Conservation (phyloP, 2,329 filamentous ascomycete species). For the Pezicula rhizophila region DNA sequence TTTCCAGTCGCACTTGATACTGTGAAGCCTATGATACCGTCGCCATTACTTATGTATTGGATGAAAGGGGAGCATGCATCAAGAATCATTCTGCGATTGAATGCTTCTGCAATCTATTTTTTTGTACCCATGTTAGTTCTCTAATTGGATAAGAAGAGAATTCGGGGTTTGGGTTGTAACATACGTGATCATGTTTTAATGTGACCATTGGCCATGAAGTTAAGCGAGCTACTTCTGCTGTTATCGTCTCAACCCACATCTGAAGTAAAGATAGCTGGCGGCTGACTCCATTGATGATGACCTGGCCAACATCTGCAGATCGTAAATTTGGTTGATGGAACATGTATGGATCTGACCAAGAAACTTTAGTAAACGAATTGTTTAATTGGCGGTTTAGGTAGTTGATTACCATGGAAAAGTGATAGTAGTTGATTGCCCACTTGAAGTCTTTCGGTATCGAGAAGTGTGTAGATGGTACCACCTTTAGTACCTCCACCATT, state of each 20-base stretch:
- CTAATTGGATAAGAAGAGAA: neutral
- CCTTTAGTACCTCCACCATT: neutral
- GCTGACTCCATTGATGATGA: conserved; percentile 1
- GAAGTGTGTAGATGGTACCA: neutral
- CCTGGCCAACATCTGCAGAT: conserved; percentile 35
- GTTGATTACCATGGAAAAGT: conserved; percentile 17
- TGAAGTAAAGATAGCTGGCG: conserved; percentile 14
- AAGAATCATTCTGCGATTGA: conserved; percentile 38
- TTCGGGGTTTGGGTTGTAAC: conserved; percentile 26
- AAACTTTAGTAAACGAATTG: conserved; percentile 35
- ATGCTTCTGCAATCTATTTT: conserved; percentile 26
- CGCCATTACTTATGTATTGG: neutral
- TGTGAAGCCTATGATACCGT: conserved; percentile 6
- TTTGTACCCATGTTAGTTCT: neutral
- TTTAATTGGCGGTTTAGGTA: conserved; percentile 31
- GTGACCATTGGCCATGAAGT: conserved; percentile 47
- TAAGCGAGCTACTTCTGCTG: conserved; percentile 13
- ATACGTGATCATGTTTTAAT: conserved; percentile 42
- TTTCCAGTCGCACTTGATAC: conserved; percentile 35
- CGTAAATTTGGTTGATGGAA: conserved; percentile 58
- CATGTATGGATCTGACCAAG: conserved; percentile 19
- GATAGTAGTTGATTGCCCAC: neutral
- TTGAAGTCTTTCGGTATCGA: neutral
- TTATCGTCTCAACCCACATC: conserved; percentile 20
- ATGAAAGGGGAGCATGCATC: conserved; percentile 12